Evolutionary conservation across 495 filamentous ascomycete species (phyloP).

Genomic region (Ascodesmis nigricans): DNA sequence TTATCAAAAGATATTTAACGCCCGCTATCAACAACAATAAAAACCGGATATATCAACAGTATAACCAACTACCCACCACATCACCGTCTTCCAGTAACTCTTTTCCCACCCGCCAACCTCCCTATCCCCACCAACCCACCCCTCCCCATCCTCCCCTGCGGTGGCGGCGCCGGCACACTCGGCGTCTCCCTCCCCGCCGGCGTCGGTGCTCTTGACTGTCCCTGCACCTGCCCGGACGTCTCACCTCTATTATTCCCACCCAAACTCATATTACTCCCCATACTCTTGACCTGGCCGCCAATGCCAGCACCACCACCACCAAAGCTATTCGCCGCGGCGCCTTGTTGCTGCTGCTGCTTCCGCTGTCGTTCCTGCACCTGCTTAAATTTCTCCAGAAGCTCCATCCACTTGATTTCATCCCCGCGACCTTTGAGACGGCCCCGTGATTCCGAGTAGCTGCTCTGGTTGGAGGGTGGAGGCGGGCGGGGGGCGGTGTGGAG

Average conservation of each 20-base stretch:
- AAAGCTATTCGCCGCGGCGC: constrained; percentile 12
- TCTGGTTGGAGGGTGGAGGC: constrained; percentile 6
- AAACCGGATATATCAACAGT: too few species aligned
- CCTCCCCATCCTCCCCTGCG: constrained; percentile 2
- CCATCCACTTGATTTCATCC: constrained; percentile 75
- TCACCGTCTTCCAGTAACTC: too few species aligned
- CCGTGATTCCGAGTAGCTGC: constrained; percentile 44
- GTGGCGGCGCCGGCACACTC: constrained; percentile 8
- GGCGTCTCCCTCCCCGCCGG: constrained; percentile 11
- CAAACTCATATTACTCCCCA: too few species aligned
- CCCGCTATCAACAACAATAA: too few species aligned
- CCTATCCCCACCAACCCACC: constrained; percentile 11
- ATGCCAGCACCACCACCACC: constrained; percentile 6
- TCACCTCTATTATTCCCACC: constrained; percentile 7
- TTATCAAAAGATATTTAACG: too few species aligned
- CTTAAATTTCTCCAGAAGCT: constrained; percentile 92
- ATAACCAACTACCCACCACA: too few species aligned
- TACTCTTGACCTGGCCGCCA: not conserved
- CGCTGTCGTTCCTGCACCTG: constrained; percentile 64
- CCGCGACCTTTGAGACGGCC: constrained; percentile 66
- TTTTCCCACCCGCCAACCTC: constrained; percentile 15
- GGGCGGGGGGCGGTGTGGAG: constrained; percentile 47
- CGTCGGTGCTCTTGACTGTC: constrained; percentile 17
- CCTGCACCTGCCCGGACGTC: constrained; percentile 8
- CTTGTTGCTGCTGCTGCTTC: constrained; percentile 26